Base-by-base conservation (phyloP, 1,284 basidiomycete species). In the Ustilago trichophora region DNA sequence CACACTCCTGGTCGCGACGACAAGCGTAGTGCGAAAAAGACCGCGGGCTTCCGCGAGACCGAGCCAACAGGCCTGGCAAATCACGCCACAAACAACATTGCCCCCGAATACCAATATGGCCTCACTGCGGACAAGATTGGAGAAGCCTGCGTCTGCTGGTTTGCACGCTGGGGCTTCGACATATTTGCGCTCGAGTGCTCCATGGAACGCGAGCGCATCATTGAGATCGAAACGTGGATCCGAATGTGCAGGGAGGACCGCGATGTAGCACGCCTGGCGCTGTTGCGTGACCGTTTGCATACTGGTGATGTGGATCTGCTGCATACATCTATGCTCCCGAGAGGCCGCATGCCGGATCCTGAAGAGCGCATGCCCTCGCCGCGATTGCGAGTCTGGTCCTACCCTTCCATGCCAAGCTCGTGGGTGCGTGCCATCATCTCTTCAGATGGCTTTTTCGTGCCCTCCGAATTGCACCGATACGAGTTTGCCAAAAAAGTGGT, bases 91-190 rank as follows among this genome's bases (percentile, higher is more conserved):
- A 16, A 24, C 6, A 40, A 22, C 16, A 31, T 42, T 4, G 10
- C 41, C 6, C 64, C 69, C 13, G 52, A 59, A 41, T 74, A 64
- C 36, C 52, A 69, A 27, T 73, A 76, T 24, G 93, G 93, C 19
- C 85, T 87, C 19, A 85, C 91, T 5, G 91, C 90, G 0, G 88
- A 93, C 82, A 93, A 92, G 83, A 91, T 96, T 60, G 93, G 93
- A 22, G 92, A 95, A 82, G 90, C 91, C 0, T 90, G 89, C 69
- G 87, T 88, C 5, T 92, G 90, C 80, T 97, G 93, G 92, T 85
- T 95, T 11, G 86, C 89, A 0, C 85, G 91, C 31, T 96, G 93
- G 92, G 91, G 89, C 0, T 81, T 83, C 16, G 92, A 95, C 78
- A 85, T 94, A 53, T 85, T 95, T 10, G 79, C 82, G 11, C 85